These are phyloP conservation scores for Quercus agrifolia DNA, from an alignment of 306 rosid species.

Conservation along the genomic window DNA sequence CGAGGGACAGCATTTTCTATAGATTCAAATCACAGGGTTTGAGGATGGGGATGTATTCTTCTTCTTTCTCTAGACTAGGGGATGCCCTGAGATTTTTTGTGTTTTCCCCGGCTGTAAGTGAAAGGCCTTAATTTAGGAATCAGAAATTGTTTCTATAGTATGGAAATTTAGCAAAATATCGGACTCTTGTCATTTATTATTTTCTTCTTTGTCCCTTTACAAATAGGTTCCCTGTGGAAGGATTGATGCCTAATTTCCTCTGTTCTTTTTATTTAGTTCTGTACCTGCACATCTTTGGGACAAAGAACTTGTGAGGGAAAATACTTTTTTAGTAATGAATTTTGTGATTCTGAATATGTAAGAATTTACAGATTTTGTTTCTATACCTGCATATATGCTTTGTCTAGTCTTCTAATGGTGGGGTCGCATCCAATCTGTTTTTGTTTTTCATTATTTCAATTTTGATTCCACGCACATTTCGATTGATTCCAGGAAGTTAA, in stretches of 20 bases:
- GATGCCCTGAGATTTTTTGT: slow-evolving; percentile 50
- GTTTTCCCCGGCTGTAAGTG: slow-evolving; percentile 65
- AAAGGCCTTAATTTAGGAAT: slow-evolving; percentile 72
- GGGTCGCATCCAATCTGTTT: neutral
- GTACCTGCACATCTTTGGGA: slow-evolving; percentile 19
- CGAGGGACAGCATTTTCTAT: slow-evolving; percentile 35
- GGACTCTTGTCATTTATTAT: slow-evolving; percentile 39
- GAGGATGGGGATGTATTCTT: slow-evolving; percentile 57
- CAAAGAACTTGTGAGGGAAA: slow-evolving; percentile 40
- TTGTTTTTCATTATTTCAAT: neutral
- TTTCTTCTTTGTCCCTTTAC: slow-evolving; percentile 34
- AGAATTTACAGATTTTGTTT: slow-evolving; percentile 33
- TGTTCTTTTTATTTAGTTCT: slow-evolving; percentile 9
- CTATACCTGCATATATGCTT: slow-evolving; percentile 1
- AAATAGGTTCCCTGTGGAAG: slow-evolving; percentile 45
- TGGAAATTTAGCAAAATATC: slow-evolving; percentile 59
- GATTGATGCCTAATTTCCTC: slow-evolving; percentile 35
- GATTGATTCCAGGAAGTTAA: too few species aligned
- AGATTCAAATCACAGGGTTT: slow-evolving; percentile 51
- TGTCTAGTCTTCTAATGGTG: neutral
- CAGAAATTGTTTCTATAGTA: slow-evolving; percentile 58
- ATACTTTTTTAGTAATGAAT: slow-evolving; percentile 47
- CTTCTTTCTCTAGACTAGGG: slow-evolving; percentile 47
- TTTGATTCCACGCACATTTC: too few species aligned
- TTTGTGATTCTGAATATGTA: slow-evolving; percentile 54